These are phyloP conservation scores for Aegilops umbellulata DNA, from an alignment of 176 grass and related monocot genomes.

Conservation along the genomic window DNA sequence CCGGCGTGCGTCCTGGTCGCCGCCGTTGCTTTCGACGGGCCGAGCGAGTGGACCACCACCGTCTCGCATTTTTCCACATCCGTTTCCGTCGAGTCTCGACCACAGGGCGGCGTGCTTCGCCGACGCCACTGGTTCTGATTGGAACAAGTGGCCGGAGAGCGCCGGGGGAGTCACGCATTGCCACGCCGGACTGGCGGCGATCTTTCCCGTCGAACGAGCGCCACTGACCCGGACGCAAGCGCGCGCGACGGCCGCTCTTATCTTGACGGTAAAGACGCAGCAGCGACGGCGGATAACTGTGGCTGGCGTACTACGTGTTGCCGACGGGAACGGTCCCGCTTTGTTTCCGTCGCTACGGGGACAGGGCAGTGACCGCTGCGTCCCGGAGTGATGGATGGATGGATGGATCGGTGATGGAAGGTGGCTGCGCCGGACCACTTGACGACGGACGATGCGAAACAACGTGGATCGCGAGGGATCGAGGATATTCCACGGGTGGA, in stretches of 20 bases:
- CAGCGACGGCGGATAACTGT: not conserved
- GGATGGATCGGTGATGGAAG: not conserved
- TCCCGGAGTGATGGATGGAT: not conserved
- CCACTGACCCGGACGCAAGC: not conserved
- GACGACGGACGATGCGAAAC: not conserved
- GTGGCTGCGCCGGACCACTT: not conserved
- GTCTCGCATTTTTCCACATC: not conserved
- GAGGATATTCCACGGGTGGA: not conserved
- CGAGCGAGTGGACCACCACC: not conserved
- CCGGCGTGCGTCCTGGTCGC: conserved; percentile 10
- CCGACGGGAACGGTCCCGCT: not conserved
- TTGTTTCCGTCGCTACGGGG: not conserved
- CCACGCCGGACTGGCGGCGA: not conserved
- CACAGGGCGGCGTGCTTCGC: not conserved
- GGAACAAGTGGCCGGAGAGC: not conserved
- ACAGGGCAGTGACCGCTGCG: not conserved
- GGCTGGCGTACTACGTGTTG: not conserved
- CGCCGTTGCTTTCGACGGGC: conserved; percentile 8
- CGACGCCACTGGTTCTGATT: not conserved
- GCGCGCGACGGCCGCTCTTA: not conserved
- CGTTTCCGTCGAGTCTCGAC: not conserved
- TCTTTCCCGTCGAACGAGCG: not conserved
- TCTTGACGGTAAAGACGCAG: not conserved
- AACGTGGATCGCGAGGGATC: not conserved
- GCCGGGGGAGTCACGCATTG: not conserved